Base-by-base conservation (phyloP, 2,329 filamentous ascomycete genomes). In the Cordyceps militaris region DNA sequence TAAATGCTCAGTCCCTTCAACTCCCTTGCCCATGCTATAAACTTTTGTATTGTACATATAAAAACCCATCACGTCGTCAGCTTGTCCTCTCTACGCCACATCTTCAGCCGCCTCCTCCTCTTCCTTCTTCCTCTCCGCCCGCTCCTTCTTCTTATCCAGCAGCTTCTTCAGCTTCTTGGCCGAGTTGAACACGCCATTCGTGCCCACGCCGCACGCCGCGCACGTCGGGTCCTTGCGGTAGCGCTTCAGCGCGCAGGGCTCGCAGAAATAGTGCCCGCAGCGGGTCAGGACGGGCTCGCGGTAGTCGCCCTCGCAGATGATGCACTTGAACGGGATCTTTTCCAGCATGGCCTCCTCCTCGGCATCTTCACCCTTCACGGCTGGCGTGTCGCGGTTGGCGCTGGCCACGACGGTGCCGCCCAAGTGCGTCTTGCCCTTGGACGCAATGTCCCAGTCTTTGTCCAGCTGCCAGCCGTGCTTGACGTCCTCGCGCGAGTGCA, bases 391-490 rank as follows among this genome's bases (percentile, higher is more conserved):
- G 14, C 79, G 75, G 63, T 83, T 81, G 3, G 82, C 82, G 54
- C 79, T 84, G 26, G 83, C 81, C 2, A 88, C 76, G 0, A 84
- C 72, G 3, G 82, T 89, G 7, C 85, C 86, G 5, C 74, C 77
- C 0, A 81, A 63, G 46, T 81, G 78, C 67, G 84, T 86, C 70
- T 84, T 86, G 50, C 82, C 88, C 66, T 88, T 92, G 7, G 85
- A 89, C 2, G 86, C 84, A 36, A 83, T 87, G 69, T 99, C 94
- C 94, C 94, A 99, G 50, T 97, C 93, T 54, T 82, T 81, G 71
- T 99, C 94, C 4, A 99, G 79, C 70, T 97, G 91, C 94, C 94
- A 99, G 3, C 94, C 94, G 69, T 92, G 88, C 65, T 93, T 91
- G 68, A 90, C 88, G 70, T 91, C 88, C 66, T 89, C 86, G 59